Base-by-base conservation (phyloP, 495 filamentous ascomycete species). In the Penicillium roqueforti region DNA sequence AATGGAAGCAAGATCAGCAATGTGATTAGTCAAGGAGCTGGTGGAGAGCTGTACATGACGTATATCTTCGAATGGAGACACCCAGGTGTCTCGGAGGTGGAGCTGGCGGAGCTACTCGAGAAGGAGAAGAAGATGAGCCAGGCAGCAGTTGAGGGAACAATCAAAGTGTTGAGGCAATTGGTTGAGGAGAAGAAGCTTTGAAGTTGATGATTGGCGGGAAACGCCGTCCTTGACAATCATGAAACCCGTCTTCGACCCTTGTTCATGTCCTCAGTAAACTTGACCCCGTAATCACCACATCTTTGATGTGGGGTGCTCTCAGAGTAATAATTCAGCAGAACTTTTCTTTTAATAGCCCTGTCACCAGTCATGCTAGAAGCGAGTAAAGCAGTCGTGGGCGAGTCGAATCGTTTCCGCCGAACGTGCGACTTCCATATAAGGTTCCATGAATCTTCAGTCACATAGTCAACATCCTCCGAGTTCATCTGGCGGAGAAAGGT, bases 51-150 rank as follows among this genome's bases (percentile, higher is more conserved):
- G 6, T 70, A 72, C 23, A 68, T 83, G 68, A 83, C 80, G 3
- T 83, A 79, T 58, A 73, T 75, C 16, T 83, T 81, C 52, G 77
- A 82, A 49, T 79, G 76, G 72, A 65, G 62, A 11, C 66, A 79
- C 45, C 67, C 70, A 0, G 65, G 71, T 5, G 55, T 71, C 11
- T 59, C 65, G 11, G 45, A 59, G 42, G 70, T 69, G 19, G 70
- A 70, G 10, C 50, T 68, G 48, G 54, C 59, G 45, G 60, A 60
- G 22, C 36, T 67, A 51, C 28, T 57, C 18, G 52, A 60, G 63
- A 63, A 63, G 62, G 65, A 70, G 42, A 68, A 56, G 57, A 37
- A 28, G 9, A 65, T 62, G 62, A 58, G 60, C n/a, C 56, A 63
- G 40, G 42, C 40, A 37, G 69, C 68, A 4, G 74, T 79, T 14